Evolutionary conservation across 768 basidiomycete genomes (phyloP), one percentile per base, ranked within the genome.

Genomic region (Saitozyma sp.): DNA sequence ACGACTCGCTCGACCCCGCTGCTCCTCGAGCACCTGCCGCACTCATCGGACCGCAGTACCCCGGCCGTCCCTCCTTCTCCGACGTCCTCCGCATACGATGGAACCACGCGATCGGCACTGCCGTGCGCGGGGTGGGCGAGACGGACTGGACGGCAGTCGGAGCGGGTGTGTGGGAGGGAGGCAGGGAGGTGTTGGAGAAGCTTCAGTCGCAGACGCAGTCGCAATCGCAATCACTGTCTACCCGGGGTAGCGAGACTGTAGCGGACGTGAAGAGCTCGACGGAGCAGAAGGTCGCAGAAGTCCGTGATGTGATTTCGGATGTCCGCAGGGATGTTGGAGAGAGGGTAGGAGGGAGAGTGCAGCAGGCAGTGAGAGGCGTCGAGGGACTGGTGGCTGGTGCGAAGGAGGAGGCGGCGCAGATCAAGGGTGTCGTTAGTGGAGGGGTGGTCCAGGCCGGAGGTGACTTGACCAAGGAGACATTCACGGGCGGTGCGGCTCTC

Each of bases 1-100:
- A 62, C 59, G 55, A 59, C 38, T 69, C 74, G 1, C 67, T 75
- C 63, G 66, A 69, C 64, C 67, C 71, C 5, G 29, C 58, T 6
- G 29, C 51, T 20, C 69, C 69, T 10, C 59, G 64, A 1, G 69
- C 74, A 10, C 65, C 67, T 1, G 63, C 66, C 17, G 53, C 71
- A 13, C 61, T 65, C 9, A 61, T 75, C 39, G 74, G 74, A 8
- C 74, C 74, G 14, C 50, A 55, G 13, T 63, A 56, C 39, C 61
- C 64, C 9, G 41, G 17, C 42, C 20, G 48, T n/a, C 67, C 64
- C 10, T 53, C 59, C 9, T 75, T 75, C 66, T 56, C 61, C 8
- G 53, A 64, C 13, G 49, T 63, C 29, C 57, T 75, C 50, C 64
- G 64, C 48, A 50, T 59, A 39, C 54, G 59, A 59, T 75, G 74